These are phyloP conservation scores for Striga asiatica DNA, from an alignment of 257 asterid genomes.

Conservation along the genomic window DNA sequence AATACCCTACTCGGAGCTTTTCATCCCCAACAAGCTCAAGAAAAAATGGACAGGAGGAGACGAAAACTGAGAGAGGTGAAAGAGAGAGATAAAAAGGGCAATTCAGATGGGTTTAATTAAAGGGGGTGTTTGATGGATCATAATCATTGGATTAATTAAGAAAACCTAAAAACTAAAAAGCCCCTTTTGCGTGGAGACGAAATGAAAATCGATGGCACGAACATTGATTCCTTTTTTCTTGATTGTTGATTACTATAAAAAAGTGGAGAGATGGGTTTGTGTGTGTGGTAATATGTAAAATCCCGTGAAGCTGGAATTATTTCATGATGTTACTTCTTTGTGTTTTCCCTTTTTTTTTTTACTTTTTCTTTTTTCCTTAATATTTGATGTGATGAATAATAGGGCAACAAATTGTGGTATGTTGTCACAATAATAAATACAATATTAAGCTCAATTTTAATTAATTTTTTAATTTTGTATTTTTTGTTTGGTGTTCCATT, in stretches of 20 bases:
- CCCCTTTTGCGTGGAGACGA: not conserved
- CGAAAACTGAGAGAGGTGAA: not conserved
- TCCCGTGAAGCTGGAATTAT: conserved; percentile 23
- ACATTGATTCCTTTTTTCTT: conserved; percentile 1
- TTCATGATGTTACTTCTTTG: not conserved
- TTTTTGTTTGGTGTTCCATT: too few species aligned
- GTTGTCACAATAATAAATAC: too few species aligned
- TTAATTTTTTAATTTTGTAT: too few species aligned
- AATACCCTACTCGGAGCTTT: conserved; percentile 14
- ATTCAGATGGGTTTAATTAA: not conserved
- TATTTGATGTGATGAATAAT: conserved; percentile 3
- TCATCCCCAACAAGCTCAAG: conserved; percentile 1
- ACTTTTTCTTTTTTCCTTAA: not conserved
- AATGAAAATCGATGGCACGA: not conserved
- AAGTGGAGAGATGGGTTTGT: not conserved
- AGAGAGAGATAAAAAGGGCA: not conserved
- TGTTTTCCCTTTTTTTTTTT: too few species aligned
- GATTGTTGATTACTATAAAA: conserved; percentile 13
- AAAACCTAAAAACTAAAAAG: not conserved
- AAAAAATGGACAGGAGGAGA: not conserved
- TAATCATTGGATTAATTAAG: not conserved
- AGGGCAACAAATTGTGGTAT: too few species aligned
- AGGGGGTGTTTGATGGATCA: not conserved
- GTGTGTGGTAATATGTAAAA: not conserved
- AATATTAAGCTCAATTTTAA: too few species aligned